These are phyloP conservation scores for Termitomyces sp. DNA, from an alignment of 768 basidiomycete species.

Conservation along the genomic window DNA sequence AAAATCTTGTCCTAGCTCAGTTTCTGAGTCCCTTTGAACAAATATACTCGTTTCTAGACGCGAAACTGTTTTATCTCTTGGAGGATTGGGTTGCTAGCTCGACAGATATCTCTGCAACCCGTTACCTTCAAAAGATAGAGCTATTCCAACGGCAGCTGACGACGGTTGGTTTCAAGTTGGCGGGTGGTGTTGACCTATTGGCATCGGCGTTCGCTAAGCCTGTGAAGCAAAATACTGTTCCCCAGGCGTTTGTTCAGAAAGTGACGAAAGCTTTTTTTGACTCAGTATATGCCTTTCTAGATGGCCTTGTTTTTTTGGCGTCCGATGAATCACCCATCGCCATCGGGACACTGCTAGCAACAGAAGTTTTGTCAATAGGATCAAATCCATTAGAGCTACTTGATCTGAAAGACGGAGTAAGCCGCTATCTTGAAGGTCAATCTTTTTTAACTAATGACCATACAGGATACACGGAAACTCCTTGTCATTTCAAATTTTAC, in stretches of 20 bases:
- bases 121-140: slow-evolving; percentile 80
- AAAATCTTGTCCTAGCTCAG: slow-evolving; percentile 14
- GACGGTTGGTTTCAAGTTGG: slow-evolving; percentile 74
- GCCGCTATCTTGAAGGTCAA: slow-evolving; percentile 16
- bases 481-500: slow-evolving; percentile 88
- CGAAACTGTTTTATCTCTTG: slow-evolving; percentile 74
- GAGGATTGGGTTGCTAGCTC: slow-evolving; percentile 81
- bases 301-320: slow-evolving; percentile 80
- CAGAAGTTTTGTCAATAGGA: slow-evolving; percentile 29
- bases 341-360: slow-evolving; percentile 30
- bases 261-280: slow-evolving; percentile 86
- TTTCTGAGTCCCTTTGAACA: background rate
- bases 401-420: slow-evolving; percentile 61
- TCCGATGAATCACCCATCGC: slow-evolving; percentile 60
- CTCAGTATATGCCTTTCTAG: slow-evolving; percentile 78
- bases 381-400: slow-evolving; percentile 53
- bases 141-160: slow-evolving; percentile 78
- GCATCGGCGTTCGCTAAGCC: slow-evolving; percentile 46
- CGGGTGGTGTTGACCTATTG: slow-evolving; percentile 67
- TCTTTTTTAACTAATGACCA: background rate
- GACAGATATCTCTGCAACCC: slow-evolving; percentile 61
- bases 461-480: slow-evolving; percentile 80
- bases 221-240: slow-evolving; percentile 57
- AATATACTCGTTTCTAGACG: slow-evolving; percentile 48
- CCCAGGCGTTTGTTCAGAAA: slow-evolving; percentile 63